Evolutionary conservation across 352 stramenopile species (phyloP).

Genomic region (Globisporangium nagaii): DNA sequence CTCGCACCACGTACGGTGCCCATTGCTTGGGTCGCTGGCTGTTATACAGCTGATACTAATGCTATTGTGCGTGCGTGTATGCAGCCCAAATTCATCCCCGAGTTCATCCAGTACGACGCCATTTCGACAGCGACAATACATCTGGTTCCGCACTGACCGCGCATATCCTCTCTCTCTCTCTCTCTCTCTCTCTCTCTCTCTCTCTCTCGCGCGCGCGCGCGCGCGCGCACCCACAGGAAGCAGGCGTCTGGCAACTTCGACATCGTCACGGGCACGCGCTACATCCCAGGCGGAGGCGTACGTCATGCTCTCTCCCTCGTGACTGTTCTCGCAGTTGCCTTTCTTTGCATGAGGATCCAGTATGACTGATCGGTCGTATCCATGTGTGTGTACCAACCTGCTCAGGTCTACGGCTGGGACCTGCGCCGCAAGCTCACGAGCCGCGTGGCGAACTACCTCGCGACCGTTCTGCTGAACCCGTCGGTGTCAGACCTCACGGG

Average conservation of each 20-base stretch:
- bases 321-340: too few relatives aligned
- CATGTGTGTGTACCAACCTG: not conserved
- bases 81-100: constrained; percentile 95
- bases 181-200: not conserved
- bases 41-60: not conserved
- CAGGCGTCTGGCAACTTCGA: constrained; percentile 80
- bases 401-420: constrained; percentile 94
- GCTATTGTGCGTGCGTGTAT: not conserved
- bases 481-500: constrained; percentile 95
- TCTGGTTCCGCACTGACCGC: not conserved
- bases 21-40: too few relatives aligned
- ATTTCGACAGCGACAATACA: not conserved
- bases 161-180: not conserved
- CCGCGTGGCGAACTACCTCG: constrained; percentile 96
- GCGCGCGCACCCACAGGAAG: constrained; percentile 32
- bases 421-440: constrained; percentile 95
- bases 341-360: too few relatives aligned
- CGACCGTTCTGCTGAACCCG: constrained; percentile 94
- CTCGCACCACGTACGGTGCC: constrained; percentile 89
- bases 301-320: too few relatives aligned
- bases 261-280: constrained; percentile 97
- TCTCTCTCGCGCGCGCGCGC: too few relatives aligned
- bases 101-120: constrained; percentile 74
- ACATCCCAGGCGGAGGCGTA: constrained; percentile 91
- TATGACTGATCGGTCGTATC: not conserved